A percentile compares a stretch with the other conserved stretches of the same genome.
Conservation (phyloP, 495 filamentous ascomycete species). For the Tuber melanosporum region DNA sequence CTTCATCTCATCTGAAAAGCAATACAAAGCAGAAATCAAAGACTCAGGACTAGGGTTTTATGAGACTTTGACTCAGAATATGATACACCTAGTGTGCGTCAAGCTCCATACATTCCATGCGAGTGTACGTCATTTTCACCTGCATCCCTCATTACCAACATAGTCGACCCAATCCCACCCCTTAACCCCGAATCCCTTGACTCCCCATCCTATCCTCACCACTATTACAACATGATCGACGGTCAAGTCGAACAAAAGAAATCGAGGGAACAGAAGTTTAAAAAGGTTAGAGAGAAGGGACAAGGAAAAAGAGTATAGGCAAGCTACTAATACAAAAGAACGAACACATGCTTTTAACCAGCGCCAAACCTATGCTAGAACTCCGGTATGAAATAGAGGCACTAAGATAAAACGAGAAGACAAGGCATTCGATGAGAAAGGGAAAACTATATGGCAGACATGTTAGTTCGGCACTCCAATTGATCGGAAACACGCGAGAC, state of each 20-base stretch:
- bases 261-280: background rate
- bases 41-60: background rate
- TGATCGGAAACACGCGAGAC: background rate
- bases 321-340: background rate
- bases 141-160: background rate
- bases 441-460: background rate
- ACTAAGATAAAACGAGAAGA: background rate
- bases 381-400: background rate
- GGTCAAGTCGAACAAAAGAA: background rate
- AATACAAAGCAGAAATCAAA: background rate
- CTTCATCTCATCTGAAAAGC: background rate
- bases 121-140: background rate
- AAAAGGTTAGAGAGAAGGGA: background rate
- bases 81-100: background rate
- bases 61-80: background rate
- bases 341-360: background rate
- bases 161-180: background rate
- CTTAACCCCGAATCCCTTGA: background rate
- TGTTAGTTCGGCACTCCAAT: background rate
- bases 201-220: background rate
- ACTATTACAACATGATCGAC: background rate
- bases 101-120: background rate
- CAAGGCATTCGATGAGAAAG: background rate
- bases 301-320: background rate
- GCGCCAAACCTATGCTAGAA: constrained; percentile 5